A percentile compares a stretch with the other conserved stretches of the same genome.
These are phyloP conservation scores for Castanea sativa DNA, from an alignment of 306 rosid species.

Conservation along the genomic window DNA sequence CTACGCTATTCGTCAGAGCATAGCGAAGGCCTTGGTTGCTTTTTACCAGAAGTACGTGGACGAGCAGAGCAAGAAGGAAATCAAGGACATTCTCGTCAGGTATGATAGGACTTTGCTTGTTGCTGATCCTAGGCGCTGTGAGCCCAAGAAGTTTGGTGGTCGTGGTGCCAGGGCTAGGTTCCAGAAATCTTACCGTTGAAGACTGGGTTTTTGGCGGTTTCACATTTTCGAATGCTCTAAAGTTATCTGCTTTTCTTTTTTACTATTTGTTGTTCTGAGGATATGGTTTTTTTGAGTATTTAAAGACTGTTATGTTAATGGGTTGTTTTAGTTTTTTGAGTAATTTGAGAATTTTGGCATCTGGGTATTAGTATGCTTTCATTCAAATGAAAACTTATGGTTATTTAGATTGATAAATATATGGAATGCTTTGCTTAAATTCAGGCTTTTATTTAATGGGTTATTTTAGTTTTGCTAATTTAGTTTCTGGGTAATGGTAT, in stretches of 20 bases:
- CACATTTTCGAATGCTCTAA: neutral
- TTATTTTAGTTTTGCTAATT: neutral
- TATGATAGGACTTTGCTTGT: conserved; percentile 77
- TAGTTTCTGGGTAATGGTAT: neutral
- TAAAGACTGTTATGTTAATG: neutral
- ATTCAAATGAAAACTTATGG: neutral
- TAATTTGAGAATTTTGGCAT: neutral
- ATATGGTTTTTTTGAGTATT: neutral
- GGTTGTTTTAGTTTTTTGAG: neutral
- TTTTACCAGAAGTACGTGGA: conserved; percentile 85
- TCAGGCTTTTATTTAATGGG: neutral
- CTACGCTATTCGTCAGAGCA: conserved; percentile 83
- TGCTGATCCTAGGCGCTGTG: conserved; percentile 83
- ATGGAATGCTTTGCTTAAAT: neutral
- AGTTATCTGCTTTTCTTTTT: neutral
- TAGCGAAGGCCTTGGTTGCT: conserved; percentile 76
- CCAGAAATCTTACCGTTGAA: conserved; percentile 90
- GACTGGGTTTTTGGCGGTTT: neutral
- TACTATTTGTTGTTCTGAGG: neutral
- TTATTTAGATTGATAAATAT: neutral
- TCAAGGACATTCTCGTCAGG: conserved; percentile 70
- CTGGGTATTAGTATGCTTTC: neutral
- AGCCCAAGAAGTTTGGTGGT: conserved; percentile 95
- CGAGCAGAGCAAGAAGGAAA: conserved; percentile 92
- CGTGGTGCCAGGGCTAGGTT: conserved; percentile 89